These are phyloP conservation scores for Yamadazyma philogaea DNA, from an alignment of 805 yeast species.

Conservation along the genomic window DNA sequence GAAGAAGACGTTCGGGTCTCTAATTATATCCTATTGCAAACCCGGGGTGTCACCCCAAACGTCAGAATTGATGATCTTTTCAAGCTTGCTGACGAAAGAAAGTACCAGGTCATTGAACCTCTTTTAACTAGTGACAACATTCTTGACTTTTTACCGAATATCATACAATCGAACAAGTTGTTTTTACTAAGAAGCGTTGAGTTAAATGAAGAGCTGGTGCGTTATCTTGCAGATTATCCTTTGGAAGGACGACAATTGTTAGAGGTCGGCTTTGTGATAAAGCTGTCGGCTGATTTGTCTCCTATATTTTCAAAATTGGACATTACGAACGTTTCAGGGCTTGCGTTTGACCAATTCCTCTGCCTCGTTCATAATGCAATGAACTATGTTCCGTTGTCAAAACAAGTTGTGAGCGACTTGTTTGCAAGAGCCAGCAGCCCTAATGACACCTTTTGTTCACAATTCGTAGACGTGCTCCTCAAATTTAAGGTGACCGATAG, in stretches of 20 bases:
- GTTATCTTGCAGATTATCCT: not conserved
- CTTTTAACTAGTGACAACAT: conserved; percentile 8
- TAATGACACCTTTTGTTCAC: not conserved
- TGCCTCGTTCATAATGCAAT: conserved; percentile 1
- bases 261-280: conserved; percentile 4
- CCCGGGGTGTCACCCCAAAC: not conserved
- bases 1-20: conserved; percentile 5
- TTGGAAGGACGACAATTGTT: not conserved
- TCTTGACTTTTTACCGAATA: not conserved
- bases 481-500: not conserved
- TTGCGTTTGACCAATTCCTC: conserved; percentile 2
- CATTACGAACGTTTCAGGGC: not conserved
- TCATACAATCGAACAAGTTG: conserved; percentile 3
- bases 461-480: conserved; percentile 2
- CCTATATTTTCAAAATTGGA: conserved; percentile 2
- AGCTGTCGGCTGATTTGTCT: not conserved
- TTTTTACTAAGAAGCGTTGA: conserved; percentile 9
- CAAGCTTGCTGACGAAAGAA: not conserved
- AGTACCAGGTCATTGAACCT: conserved; percentile 5
- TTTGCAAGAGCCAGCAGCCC: not conserved
- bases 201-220: conserved; percentile 8
- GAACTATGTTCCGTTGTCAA: not conserved
- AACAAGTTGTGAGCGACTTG: not conserved
- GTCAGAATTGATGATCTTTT: conserved; percentile 10
- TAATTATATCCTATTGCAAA: conserved; percentile 8